Percentiles rank a stretch among this genome's conserved stretches.
Conservation (phyloP, 2,329 filamentous ascomycete genomes). For the Trichoderma hamatum region DNA sequence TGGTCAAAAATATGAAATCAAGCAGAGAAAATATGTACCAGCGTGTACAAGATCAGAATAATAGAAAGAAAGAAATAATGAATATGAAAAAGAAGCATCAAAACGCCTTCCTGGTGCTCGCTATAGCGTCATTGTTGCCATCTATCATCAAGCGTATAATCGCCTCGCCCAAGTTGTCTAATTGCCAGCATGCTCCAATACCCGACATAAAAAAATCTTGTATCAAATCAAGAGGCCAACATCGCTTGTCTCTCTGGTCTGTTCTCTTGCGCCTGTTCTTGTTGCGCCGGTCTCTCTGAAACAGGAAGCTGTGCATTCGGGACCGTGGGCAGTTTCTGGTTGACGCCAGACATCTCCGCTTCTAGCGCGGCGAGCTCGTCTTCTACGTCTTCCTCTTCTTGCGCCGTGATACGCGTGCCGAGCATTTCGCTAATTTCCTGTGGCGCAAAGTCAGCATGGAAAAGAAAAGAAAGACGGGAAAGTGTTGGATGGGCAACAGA, state of each 20-base stretch:
- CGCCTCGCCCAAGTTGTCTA: neutral
- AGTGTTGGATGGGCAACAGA: neutral
- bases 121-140: conserved; percentile 23
- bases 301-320: conserved; percentile 42
- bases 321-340: conserved; percentile 38
- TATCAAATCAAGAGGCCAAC: conserved; percentile 40
- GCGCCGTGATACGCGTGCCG: conserved; percentile 82
- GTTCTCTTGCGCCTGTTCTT: conserved; percentile 30
- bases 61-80: neutral
- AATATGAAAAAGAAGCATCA: neutral
- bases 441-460: conserved; percentile 24
- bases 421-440: conserved; percentile 94
- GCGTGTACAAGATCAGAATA: neutral
- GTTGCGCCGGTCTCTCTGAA: conserved; percentile 30
- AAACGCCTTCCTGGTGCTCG: conserved; percentile 27
- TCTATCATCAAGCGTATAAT: conserved; percentile 24
- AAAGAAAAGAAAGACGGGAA: neutral
- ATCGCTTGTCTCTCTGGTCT: conserved; percentile 45
- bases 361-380: conserved; percentile 88
- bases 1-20: conserved; percentile 23
- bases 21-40: neutral
- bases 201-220: neutral
- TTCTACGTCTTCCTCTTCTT: conserved; percentile 97
- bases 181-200: neutral
- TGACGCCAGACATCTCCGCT: conserved; percentile 40